Base-by-base conservation (phyloP, 331 rosid species). In the Dryas integrifolia region DNA sequence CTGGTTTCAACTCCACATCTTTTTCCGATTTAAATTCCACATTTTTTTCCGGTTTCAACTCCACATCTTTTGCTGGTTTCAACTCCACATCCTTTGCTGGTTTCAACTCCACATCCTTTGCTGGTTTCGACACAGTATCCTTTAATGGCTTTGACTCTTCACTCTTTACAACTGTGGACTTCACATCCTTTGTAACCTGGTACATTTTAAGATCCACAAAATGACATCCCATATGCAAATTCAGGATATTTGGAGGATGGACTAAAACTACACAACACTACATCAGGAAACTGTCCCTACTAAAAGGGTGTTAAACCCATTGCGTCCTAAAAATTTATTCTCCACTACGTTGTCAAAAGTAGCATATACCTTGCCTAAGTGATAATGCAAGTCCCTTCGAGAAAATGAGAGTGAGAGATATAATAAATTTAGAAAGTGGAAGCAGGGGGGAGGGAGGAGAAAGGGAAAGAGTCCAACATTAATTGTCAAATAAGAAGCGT, bases 121-220 rank as follows among this genome's bases (percentile, higher is more conserved):
- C 58, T 11, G 75, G 30, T 12, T 75, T 55, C 76, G 69, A 69
- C 50, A 56, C 77, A 2, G 9, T 49, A 9, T 26, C 58, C 46
- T 53, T 60, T 30, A 3, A 21, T 16, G 38, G 67, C 72, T 70
- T 82, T 72, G 79, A 53, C 76, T 65, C 80, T 46, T 18, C 45
- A 63, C 67, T 78, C 53, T 76, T 67, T 45, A 72, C 79, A 43
- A 64, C 77, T 48, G 78, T 4, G 15, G 38, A 52, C 53, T 74
- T 74, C 24, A 12, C n/a, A 61, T 82, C 70, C 9, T 58, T 16
- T 4, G 65, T 50, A 82, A 65, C 76, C 96, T 84, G 76, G 62
- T 52, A 63, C 50, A 69, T 39, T 73, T 59, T 68, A 21, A 72
- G 72, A 52, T 49, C 68, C 11, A 41, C 9, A 53, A 64, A 38